A percentile compares a stretch with the other conserved stretches of the same genome.
These are phyloP conservation scores for Hondaea fermentalgiana DNA, from an alignment of 108 stramenopile genomes.

Conservation along the genomic window DNA sequence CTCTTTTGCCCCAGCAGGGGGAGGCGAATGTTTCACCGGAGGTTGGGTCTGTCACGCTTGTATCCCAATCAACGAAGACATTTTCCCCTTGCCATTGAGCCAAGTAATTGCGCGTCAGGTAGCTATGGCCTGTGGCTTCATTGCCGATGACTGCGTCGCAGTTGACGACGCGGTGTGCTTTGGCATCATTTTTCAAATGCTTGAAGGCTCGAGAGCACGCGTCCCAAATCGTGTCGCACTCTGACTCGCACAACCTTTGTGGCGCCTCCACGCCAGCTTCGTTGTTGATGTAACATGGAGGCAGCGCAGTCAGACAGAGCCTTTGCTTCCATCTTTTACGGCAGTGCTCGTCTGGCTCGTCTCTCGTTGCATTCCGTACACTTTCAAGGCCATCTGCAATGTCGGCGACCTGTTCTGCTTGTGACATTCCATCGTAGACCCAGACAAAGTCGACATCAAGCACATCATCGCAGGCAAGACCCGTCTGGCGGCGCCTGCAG, in stretches of 20 bases:
- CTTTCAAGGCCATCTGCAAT: not conserved
- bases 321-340: not conserved
- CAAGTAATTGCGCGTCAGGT: not conserved
- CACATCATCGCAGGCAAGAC: not conserved
- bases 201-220: not conserved
- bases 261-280: not conserved
- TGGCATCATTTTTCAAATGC: not conserved
- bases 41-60: not conserved
- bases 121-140: not conserved
- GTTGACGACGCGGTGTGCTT: not conserved
- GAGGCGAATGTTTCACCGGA: not conserved
- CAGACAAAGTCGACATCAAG: not conserved
- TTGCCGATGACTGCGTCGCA: not conserved
- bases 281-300: not conserved
- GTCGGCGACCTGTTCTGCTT: not conserved
- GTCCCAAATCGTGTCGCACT: not conserved
- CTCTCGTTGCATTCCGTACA: not conserved
- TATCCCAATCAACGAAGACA: not conserved
- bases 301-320: not conserved
- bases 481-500: not conserved
- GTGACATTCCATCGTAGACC: not conserved
- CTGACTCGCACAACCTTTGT: not conserved
- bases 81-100: not conserved
- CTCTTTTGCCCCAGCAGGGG: not conserved
- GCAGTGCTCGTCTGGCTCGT: not conserved